Evolutionary conservation across 768 basidiomycete species (phyloP).

Genomic region (Cystofilobasidium ferigula): DNA sequence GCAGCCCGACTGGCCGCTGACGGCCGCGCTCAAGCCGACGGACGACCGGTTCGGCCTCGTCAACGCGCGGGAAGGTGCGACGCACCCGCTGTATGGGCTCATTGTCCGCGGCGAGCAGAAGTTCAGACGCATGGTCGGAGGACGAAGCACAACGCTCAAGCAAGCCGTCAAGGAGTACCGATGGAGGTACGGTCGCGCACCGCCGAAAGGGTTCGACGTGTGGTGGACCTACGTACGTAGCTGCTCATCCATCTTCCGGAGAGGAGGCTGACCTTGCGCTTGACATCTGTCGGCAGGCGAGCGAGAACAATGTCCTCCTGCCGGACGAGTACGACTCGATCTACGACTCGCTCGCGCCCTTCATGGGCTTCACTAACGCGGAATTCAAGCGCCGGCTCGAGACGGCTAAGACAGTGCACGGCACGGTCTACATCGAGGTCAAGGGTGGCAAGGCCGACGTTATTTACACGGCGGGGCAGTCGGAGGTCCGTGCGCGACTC

Average conservation of each 20-base stretch:
- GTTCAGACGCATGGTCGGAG: slow-evolving; percentile 36
- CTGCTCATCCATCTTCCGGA: too few relatives aligned
- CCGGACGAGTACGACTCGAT: slow-evolving; percentile 36
- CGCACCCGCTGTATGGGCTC: slow-evolving; percentile 39
- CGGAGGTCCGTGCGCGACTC: background rate
- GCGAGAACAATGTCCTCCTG: slow-evolving; percentile 29
- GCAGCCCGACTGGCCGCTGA: background rate
- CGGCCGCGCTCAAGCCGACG: background rate
- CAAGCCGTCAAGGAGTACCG: slow-evolving; percentile 39
- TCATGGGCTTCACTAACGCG: slow-evolving; percentile 31
- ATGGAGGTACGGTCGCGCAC: slow-evolving; percentile 37
- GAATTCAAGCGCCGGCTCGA: slow-evolving; percentile 29
- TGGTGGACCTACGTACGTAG: slow-evolving; percentile 33
- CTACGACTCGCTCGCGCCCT: slow-evolving; percentile 32
- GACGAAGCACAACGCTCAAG: slow-evolving; percentile 37
- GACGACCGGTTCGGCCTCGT: background rate
- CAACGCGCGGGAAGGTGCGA: background rate
- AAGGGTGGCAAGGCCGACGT: background rate
- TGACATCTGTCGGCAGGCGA: slow-evolving; percentile 21
- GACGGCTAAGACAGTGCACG: slow-evolving; percentile 8
- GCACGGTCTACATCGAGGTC: slow-evolving; percentile 19
- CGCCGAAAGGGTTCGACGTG: slow-evolving; percentile 40
- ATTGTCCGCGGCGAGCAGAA: slow-evolving; percentile 35
- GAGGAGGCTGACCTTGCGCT: too few relatives aligned
- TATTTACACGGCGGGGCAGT: slow-evolving; percentile 4